phyloP scores from a whole-genome alignment of 2,329 filamentous ascomycete genomes.

The Phyllosticta ampelicida region DNA sequence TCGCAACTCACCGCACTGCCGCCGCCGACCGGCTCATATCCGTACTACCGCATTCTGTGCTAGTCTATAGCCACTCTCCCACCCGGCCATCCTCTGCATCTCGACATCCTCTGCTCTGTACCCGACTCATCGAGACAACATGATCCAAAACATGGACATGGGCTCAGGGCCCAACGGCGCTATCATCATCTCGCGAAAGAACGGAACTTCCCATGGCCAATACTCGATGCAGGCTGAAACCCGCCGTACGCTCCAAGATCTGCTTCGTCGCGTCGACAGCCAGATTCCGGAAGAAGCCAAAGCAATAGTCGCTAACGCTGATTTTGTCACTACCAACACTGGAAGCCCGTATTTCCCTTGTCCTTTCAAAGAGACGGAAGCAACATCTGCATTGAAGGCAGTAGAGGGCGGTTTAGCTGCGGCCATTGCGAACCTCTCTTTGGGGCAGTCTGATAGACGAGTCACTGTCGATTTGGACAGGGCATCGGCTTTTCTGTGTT shows the following conservation, averaged over 20 bases:
- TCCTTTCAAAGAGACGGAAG: constrained; percentile 44
- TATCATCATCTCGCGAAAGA: background rate
- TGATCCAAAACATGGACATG: background rate
- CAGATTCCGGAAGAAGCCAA: constrained; percentile 26
- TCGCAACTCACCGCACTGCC: no score
- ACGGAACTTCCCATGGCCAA: constrained; percentile 10
- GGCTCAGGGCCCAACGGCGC: background rate
- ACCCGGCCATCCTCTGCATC: background rate
- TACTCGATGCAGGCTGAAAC: constrained; percentile 27
- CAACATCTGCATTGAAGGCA: constrained; percentile 46
- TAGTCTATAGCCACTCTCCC: background rate
- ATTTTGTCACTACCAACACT: constrained; percentile 27
- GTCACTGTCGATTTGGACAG: constrained; percentile 45
- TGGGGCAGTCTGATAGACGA: constrained; percentile 35
- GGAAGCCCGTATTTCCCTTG: constrained; percentile 31
- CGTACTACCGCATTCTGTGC: background rate
- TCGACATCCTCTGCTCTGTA: background rate
- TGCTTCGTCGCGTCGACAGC: constrained; percentile 22
- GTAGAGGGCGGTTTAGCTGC: constrained; percentile 50
- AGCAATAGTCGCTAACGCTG: constrained; percentile 19
- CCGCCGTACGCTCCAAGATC: constrained; percentile 20
- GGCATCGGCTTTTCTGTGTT: constrained; percentile 46
- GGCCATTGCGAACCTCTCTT: constrained; percentile 47
- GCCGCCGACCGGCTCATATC: background rate
- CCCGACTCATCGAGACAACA: background rate